phyloP scores from a whole-genome alignment of 169 alveolate genomes.

The Theileria orientalis region DNA sequence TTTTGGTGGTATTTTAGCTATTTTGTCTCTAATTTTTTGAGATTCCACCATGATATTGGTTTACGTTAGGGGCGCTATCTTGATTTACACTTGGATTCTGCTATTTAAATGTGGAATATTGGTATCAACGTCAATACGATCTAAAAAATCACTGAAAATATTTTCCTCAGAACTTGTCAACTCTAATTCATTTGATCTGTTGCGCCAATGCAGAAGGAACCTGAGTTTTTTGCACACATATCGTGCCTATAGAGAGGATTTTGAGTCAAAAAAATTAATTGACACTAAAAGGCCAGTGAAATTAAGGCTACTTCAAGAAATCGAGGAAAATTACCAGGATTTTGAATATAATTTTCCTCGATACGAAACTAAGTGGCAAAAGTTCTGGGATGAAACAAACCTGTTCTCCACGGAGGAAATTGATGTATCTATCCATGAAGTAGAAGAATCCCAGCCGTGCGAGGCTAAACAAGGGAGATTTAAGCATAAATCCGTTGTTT shows the following conservation, averaged over 20 bases:
- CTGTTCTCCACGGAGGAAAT: constrained; percentile 14
- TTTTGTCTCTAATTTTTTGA: too few relatives aligned
- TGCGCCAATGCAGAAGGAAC: background rate
- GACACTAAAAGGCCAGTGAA: background rate
- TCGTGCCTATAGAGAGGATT: too few relatives aligned
- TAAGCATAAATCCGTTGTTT: too few relatives aligned
- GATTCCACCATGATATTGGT: background rate
- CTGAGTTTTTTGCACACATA: too few relatives aligned
- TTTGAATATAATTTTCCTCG: background rate
- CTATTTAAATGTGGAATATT: background rate
- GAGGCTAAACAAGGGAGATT: too few relatives aligned
- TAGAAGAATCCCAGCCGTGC: too few relatives aligned
- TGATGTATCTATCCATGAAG: background rate
- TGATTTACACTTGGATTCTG: background rate
- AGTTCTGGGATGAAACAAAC: constrained; percentile 34
- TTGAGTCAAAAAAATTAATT: too few relatives aligned
- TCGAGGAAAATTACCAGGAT: background rate
- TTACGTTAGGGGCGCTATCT: background rate
- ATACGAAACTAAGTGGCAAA: constrained; percentile 40
- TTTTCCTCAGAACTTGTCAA: too few relatives aligned
- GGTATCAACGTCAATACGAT: background rate
- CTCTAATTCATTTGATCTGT: background rate
- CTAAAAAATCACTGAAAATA: background rate
- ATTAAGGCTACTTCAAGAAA: background rate
- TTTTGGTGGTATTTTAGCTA: too few relatives aligned